Base-by-base conservation (phyloP, 106 monocot genomes). In the Posidonia australis region DNA sequence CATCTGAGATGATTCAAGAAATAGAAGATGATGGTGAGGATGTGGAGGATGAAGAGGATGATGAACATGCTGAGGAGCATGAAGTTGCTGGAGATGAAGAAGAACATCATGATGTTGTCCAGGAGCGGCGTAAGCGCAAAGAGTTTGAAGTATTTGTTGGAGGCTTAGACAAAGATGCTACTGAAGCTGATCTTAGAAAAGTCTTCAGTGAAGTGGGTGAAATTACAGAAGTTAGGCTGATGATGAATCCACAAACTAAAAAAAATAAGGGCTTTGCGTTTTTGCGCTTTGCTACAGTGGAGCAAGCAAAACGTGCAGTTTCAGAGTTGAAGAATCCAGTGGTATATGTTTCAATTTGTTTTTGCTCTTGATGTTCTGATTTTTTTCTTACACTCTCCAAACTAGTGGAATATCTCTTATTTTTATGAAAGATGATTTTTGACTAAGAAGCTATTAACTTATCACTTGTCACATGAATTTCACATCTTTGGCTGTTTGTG, bases 71-170 rank as follows among this genome's bases (percentile, higher is more conserved):
- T 60, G 89, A 78, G 7, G 87, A 75, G 44, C 76, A 78, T 46
- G 79, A 77, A 28, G 70, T 60, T 45, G 86, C 74, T 54, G 79
- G 46, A 1, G 86, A 77, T 58, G 79, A 80, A 52, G 83, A 86
- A 63, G 93, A 89, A 31, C 84, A 82, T 47, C 80, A 84, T 69
- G 80, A 87, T 48, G 69, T 82, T 14, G 78, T 84, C 25, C 84
- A 90, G 56, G 86, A 86, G 61, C 84, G 59, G 27, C 72, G 82
- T 16, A 96, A 96, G 49, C 67, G 90, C 16, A 96, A 90, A 74
- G 94, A 96, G 44, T 96, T 84, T 87, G 94, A 87, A 77, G 80
- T 96, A 0, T 96, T 96, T 87, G 94, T 96, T 67, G 89, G 94
- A 32, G 94, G 94, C 14, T 77, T 96, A 44, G 90, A 90, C 69